These are phyloP conservation scores for Imleria badia DNA, from an alignment of 768 basidiomycete genomes.

Conservation along the genomic window DNA sequence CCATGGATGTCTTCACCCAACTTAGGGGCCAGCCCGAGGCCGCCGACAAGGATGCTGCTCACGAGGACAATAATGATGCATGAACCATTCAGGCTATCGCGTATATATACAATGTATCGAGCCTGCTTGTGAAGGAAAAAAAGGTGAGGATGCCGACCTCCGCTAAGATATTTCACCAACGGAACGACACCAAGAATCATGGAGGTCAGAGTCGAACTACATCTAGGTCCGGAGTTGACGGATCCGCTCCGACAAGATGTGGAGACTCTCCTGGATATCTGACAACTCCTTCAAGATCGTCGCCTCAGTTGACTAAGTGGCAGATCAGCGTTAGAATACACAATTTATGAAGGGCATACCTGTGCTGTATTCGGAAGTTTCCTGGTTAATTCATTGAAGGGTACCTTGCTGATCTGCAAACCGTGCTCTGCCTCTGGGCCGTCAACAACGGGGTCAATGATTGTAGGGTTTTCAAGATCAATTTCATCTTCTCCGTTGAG, in stretches of 20 bases:
- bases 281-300: slow-evolving; percentile 64
- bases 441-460: slow-evolving; percentile 61
- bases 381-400: slow-evolving; percentile 68
- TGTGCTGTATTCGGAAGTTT: slow-evolving; percentile 70
- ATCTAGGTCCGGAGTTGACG: slow-evolving; percentile 25
- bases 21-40: slow-evolving; percentile 36
- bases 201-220: neutral
- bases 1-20: slow-evolving; percentile 73
- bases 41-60: neutral
- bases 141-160: neutral
- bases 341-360: slow-evolving; percentile 42
- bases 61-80: slow-evolving; percentile 1
- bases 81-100: neutral
- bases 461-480: slow-evolving; percentile 50
- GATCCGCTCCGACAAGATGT: slow-evolving; percentile 37
- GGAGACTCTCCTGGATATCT: slow-evolving; percentile 47
- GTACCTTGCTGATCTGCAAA: slow-evolving; percentile 64
- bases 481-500: slow-evolving; percentile 59
- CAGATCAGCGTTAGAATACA: slow-evolving; percentile 2
- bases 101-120: neutral
- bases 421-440: slow-evolving; percentile 53
- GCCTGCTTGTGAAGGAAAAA: neutral
- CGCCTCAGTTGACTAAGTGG: slow-evolving; percentile 65
- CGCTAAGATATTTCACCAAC: neutral
- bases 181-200: neutral